phyloP scores from a whole-genome alignment of 208 protist species.

The Wallacemonas sp. region DNA sequence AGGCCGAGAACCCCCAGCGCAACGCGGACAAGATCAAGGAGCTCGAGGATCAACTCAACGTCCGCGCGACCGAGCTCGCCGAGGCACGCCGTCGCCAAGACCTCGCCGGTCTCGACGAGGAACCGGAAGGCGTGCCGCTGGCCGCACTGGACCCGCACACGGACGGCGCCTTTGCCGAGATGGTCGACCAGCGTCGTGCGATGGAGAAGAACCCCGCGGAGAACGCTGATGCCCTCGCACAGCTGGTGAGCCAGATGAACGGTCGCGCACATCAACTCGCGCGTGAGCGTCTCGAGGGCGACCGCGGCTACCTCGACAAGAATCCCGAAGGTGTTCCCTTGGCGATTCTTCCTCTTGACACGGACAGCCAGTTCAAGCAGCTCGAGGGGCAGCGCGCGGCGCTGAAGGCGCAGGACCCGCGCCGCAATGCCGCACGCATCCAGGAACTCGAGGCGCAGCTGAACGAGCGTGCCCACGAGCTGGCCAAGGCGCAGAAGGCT shows the following conservation, averaged over 20 bases:
- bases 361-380: constrained; percentile 45
- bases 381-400: constrained; percentile 60
- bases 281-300: constrained; percentile 28
- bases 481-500: constrained; percentile 50
- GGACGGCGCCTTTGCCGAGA: constrained; percentile 41
- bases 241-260: constrained; percentile 36
- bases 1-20: constrained; percentile 30
- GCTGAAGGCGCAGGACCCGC: constrained; percentile 63
- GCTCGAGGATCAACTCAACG: constrained; percentile 63
- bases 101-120: constrained; percentile 27
- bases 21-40: constrained; percentile 54
- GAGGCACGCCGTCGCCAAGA: constrained; percentile 38
- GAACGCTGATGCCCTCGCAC: constrained; percentile 26
- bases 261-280: constrained; percentile 43
- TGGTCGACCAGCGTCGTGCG: constrained; percentile 49
- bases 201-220: constrained; percentile 27
- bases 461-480: constrained; percentile 50
- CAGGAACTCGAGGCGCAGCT: constrained; percentile 53
- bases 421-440: constrained; percentile 46
- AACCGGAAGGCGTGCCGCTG: constrained; percentile 60
- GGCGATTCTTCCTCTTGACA: constrained; percentile 56
- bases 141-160: constrained; percentile 40
- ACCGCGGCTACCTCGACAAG: constrained; percentile 35
- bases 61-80: constrained; percentile 52
- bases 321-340: constrained; percentile 66